A percentile compares a stretch with the other conserved stretches of the same genome.
These are phyloP conservation scores for Kalmanozyma brasiliensis DNA, from an alignment of 1,284 basidiomycete genomes.

Conservation along the genomic window DNA sequence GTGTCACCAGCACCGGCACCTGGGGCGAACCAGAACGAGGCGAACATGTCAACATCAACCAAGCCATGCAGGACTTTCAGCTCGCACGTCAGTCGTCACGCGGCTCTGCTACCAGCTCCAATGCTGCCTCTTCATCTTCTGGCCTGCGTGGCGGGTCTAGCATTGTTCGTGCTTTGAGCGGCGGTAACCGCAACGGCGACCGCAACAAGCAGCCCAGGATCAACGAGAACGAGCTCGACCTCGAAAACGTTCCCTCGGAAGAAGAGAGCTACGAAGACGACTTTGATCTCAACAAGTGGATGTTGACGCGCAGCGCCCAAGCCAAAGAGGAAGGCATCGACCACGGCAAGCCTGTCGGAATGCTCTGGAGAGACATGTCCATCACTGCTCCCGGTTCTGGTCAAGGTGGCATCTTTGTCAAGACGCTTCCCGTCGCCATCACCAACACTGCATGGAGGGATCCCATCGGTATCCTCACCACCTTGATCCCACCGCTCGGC, in stretches of 20 bases:
- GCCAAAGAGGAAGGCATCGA: slow-evolving; percentile 47
- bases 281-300: slow-evolving; percentile 55
- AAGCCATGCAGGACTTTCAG: slow-evolving; percentile 45
- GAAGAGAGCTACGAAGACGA: slow-evolving; percentile 20
- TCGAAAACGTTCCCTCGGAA: slow-evolving; percentile 11
- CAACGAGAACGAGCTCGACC: slow-evolving; percentile 24
- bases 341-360: slow-evolving; percentile 53
- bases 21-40: slow-evolving; percentile 52
- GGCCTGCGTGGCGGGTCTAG: slow-evolving; percentile 11
- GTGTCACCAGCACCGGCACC: slow-evolving; percentile 37
- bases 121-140: slow-evolving; percentile 9
- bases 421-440: slow-evolving; percentile 56
- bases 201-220: slow-evolving; percentile 15
- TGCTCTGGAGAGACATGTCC: slow-evolving; percentile 54
- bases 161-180: slow-evolving; percentile 27
- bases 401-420: slow-evolving; percentile 56
- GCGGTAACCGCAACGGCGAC: slow-evolving; percentile 3
- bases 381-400: slow-evolving; percentile 49
- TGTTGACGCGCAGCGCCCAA: slow-evolving; percentile 39
- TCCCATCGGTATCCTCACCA: slow-evolving; percentile 50
- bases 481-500: slow-evolving; percentile 38
- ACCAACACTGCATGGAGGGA: slow-evolving; percentile 53
- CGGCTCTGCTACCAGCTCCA: slow-evolving; percentile 3
- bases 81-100: slow-evolving; percentile 34
- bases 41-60: slow-evolving; percentile 48